phyloP scores from a whole-genome alignment of 1,284 basidiomycete genomes.

The Coniferiporia sulphurascens region DNA sequence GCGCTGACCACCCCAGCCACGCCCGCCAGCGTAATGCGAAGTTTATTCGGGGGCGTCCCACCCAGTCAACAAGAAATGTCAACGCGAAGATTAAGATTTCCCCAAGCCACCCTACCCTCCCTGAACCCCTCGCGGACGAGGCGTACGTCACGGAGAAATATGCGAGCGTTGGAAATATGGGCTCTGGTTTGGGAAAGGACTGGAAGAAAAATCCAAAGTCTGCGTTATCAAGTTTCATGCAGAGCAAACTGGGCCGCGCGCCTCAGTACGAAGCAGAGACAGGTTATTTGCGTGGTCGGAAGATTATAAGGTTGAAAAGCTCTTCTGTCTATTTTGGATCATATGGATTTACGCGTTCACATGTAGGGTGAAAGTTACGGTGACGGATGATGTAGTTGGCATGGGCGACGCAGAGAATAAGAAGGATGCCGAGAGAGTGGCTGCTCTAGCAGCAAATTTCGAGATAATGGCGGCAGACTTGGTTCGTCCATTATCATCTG shows the following conservation, averaged over 20 bases:
- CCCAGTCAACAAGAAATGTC: background rate
- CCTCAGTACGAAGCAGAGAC: background rate
- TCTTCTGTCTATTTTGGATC: background rate
- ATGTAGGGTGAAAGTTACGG: conserved; percentile 42
- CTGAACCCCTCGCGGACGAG: conserved; percentile 14
- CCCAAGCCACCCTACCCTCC: background rate
- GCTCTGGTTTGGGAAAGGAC: background rate
- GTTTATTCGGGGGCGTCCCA: background rate
- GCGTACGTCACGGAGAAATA: conserved; percentile 4
- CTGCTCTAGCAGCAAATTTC: conserved; percentile 67
- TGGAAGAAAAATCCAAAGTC: conserved; percentile 15
- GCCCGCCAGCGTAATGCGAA: background rate
- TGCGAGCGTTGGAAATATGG: background rate
- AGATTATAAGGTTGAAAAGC: conserved; percentile 28
- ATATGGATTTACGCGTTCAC: background rate
- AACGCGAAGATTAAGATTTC: background rate
- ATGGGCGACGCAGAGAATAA: conserved; percentile 61
- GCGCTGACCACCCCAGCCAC: background rate
- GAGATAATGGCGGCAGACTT: conserved; percentile 60
- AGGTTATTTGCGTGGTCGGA: conserved; percentile 5
- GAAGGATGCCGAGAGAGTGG: conserved; percentile 73
- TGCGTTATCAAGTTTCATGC: conserved; percentile 14
- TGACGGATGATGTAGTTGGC: conserved; percentile 45
- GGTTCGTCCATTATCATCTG: conserved; percentile 32
- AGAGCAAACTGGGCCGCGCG: background rate